A percentile compares a stretch with the other conserved stretches of the same genome.
Conservation (phyloP, 257 asterid genomes). For the Sherardia arvensis region DNA sequence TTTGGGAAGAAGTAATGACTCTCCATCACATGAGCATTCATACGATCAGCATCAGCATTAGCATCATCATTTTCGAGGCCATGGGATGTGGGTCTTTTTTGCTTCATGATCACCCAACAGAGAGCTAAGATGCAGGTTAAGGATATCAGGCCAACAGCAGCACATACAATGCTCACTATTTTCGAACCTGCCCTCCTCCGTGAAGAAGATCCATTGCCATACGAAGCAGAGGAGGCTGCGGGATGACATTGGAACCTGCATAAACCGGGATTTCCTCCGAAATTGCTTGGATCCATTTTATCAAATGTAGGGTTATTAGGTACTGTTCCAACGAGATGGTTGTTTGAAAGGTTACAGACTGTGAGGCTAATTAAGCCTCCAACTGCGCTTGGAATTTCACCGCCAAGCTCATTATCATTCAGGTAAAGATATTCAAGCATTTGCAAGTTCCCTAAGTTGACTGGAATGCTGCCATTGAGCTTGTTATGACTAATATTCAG, state of each 20-base stretch:
- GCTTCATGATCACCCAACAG: slow-evolving; percentile 48
- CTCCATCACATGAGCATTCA: slow-evolving; percentile 36
- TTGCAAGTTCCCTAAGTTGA: slow-evolving; percentile 53
- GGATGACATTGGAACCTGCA: slow-evolving; percentile 38
- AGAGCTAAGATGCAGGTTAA: slow-evolving; percentile 40
- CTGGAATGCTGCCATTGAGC: slow-evolving; percentile 57
- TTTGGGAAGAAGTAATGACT: slow-evolving; percentile 54
- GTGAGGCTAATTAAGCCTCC: slow-evolving; percentile 60
- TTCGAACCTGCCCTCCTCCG: slow-evolving; percentile 32
- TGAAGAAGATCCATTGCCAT: slow-evolving; percentile 6
- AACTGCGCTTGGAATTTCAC: slow-evolving; percentile 68
- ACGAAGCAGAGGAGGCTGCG: slow-evolving; percentile 22
- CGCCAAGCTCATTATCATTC: slow-evolving; percentile 64
- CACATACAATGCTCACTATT: slow-evolving; percentile 46
- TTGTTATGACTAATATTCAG: slow-evolving; percentile 65
- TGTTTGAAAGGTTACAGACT: slow-evolving; percentile 75
- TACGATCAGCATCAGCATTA: slow-evolving; percentile 29
- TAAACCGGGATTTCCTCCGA: slow-evolving; percentile 54
- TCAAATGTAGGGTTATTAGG: slow-evolving; percentile 61
- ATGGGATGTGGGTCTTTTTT: slow-evolving; percentile 18
- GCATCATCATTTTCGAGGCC: slow-evolving; percentile 33
- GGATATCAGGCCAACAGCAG: slow-evolving; percentile 43
- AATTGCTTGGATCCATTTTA: slow-evolving; percentile 65
- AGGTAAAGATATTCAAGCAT: slow-evolving; percentile 71
- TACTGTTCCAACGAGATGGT: slow-evolving; percentile 50